Evolutionary conservation across 306 rosid species (phyloP), one percentile per base, ranked within the genome.

Genomic region (Echinosophora koreensis): DNA sequence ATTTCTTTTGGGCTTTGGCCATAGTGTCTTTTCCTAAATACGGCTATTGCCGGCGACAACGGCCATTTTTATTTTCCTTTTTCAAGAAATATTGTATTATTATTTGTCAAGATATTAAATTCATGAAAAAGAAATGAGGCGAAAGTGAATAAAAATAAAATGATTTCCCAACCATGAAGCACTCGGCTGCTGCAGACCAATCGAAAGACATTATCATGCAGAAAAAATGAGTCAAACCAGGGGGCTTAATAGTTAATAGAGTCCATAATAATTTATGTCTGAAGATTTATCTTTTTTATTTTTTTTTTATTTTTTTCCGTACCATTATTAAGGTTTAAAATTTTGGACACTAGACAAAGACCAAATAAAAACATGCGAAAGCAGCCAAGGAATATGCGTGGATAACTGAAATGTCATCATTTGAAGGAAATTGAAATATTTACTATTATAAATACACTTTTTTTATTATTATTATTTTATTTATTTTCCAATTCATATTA

Each of bases 331-430:
- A 0, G 15, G 13, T 44, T 32, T 12, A 67, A 44, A 27, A 17
- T 3, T 30, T 1, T 6, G 16, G 7, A 32, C 3, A n/a, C 66
- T 42, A 28, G 66, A 71, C 69, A 71, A 60, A 15, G n/a, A 32
- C 38, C 37, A 6, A 35, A 61, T 47, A 77, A 66, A 49, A 70
- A 60, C 54, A 37, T 44, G 47, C 14, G 49, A 39, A 71, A 71
- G 83, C 60, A 30, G 67, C 59, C 73, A 71, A 30, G 4, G 52
- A 79, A 52, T 51, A 6, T 54, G 49, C 60, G 50, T n/a, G 63
- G 64, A 72, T 47, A 78, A 59, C 63, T 22, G 6, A 68, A 77
- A 68, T 34, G 55, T 35, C 52, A 8, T 67, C 41, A 77, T 30
- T 42, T 16, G 10, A 17, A 17, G 27, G 32, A 27, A 27, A 16